Percentiles rank a stretch among this genome's conserved stretches.
Conservation (phyloP, 2,329 filamentous ascomycete genomes). For the Thielaviopsis ethacetica region DNA sequence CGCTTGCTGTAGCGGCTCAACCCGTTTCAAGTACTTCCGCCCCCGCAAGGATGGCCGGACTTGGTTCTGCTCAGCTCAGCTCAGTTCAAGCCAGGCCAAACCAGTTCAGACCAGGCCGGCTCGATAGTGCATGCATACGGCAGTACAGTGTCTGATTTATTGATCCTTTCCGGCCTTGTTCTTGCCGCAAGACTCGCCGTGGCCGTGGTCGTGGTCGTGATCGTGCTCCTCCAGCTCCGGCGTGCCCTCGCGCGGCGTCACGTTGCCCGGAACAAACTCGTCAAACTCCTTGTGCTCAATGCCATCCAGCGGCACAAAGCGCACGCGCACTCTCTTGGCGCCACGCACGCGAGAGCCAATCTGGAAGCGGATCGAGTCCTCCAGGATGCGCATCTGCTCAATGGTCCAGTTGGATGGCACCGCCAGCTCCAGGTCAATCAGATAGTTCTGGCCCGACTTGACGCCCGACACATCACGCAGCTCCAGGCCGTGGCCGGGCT, state of each 20-base stretch:
- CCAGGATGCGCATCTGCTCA: slow-evolving; percentile 50
- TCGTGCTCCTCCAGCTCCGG: slow-evolving; percentile 24
- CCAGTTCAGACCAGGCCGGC: no score
- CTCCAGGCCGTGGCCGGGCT: slow-evolving; percentile 41
- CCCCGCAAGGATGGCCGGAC: no score
- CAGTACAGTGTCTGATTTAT: not conserved
- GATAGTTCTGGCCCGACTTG: slow-evolving; percentile 92
- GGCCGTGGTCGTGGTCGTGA: slow-evolving; percentile 27
- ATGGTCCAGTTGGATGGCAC: slow-evolving; percentile 67
- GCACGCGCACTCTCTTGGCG: slow-evolving; percentile 65
- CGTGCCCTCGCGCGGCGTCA: slow-evolving; percentile 39
- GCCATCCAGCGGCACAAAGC: slow-evolving; percentile 59
- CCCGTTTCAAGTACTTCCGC: no score
- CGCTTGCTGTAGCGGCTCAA: no score
- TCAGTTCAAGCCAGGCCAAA: no score
- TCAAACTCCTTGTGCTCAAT: slow-evolving; percentile 46
- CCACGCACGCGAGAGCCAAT: slow-evolving; percentile 68
- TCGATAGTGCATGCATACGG: no score
- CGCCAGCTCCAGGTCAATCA: slow-evolving; percentile 76
- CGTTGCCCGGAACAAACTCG: slow-evolving; percentile 57
- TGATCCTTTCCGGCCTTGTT: slow-evolving; percentile 1
- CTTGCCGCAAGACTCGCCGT: slow-evolving; percentile 17
- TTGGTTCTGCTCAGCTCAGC: no score
- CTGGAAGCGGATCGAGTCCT: slow-evolving; percentile 54
- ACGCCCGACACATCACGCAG: slow-evolving; percentile 70